These are phyloP conservation scores for Byssoonygena ceratinophila DNA, from an alignment of 2,329 filamentous ascomycete species.

Conservation along the genomic window DNA sequence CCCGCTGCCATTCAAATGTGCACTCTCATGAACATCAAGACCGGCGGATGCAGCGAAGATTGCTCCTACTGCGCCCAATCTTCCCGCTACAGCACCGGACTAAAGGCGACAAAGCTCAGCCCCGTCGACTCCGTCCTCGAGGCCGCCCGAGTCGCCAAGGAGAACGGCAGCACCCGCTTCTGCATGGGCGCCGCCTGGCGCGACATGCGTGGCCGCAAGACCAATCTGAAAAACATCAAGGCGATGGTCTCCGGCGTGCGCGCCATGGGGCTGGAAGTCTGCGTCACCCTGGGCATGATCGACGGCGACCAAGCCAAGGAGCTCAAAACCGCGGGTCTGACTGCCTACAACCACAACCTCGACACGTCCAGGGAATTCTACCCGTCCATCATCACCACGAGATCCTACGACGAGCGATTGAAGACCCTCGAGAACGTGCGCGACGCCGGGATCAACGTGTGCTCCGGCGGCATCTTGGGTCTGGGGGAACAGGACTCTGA, in stretches of 20 bases:
- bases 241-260: slow-evolving; percentile 75
- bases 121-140: slow-evolving; percentile 70
- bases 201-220: slow-evolving; percentile 85
- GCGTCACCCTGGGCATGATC: slow-evolving; percentile 92
- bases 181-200: slow-evolving; percentile 94
- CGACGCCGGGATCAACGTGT: slow-evolving; percentile 79
- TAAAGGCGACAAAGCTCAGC: slow-evolving; percentile 69
- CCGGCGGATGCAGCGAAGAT: slow-evolving; percentile 82
- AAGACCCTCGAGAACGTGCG: slow-evolving; percentile 69
- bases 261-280: slow-evolving; percentile 76
- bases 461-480: slow-evolving; percentile 78
- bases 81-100: slow-evolving; percentile 64
- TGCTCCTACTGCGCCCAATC: slow-evolving; percentile 90
- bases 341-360: slow-evolving; percentile 90
- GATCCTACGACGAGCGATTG: slow-evolving; percentile 77
- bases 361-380: slow-evolving; percentile 87
- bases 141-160: slow-evolving; percentile 65
- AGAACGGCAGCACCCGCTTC: slow-evolving; percentile 79
- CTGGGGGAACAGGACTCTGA: slow-evolving; percentile 69
- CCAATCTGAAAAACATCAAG: slow-evolving; percentile 70
- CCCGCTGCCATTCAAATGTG: slow-evolving; percentile 80
- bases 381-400: slow-evolving; percentile 72
- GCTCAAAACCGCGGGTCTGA: slow-evolving; percentile 72
- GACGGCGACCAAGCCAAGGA: slow-evolving; percentile 69
- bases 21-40: slow-evolving; percentile 95